These are phyloP conservation scores for Monilinia vaccinii-corymbosi DNA, from an alignment of 2,329 filamentous ascomycete species.

Conservation along the genomic window DNA sequence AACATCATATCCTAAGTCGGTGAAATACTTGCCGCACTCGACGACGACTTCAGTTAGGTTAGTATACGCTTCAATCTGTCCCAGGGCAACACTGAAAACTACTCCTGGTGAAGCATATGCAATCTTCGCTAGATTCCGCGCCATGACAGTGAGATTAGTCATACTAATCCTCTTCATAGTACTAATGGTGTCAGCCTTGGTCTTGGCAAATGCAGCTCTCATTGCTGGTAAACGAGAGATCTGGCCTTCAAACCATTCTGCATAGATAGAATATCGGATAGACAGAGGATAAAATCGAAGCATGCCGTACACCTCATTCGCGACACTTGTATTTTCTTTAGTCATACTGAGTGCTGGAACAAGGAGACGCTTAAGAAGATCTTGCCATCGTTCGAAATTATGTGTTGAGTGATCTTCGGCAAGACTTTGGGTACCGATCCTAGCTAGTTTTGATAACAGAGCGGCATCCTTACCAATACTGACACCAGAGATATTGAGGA, in stretches of 20 bases:
- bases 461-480: conserved; percentile 79
- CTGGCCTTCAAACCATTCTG: conserved; percentile 81
- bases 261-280: conserved; percentile 78
- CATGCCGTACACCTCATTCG: conserved; percentile 79
- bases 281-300: conserved; percentile 69
- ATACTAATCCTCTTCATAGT: conserved; percentile 84
- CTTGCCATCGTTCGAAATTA: conserved; percentile 74
- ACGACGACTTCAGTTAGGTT: conserved; percentile 94
- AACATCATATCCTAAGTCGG: conserved; percentile 84
- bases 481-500: conserved; percentile 78
- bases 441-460: conserved; percentile 72
- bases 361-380: conserved; percentile 74
- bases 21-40: conserved; percentile 90
- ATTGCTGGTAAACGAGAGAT: conserved; percentile 71
- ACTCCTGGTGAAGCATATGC: conserved; percentile 83
- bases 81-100: conserved; percentile 81
- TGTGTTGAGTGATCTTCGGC: conserved; percentile 56
- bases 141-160: conserved; percentile 79
- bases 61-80: conserved; percentile 86
- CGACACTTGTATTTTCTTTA: conserved; percentile 71
- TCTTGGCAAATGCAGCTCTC: conserved; percentile 66
- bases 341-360: conserved; percentile 82
- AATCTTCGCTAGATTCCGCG: conserved; percentile 82
- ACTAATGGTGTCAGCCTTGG: conserved; percentile 70
- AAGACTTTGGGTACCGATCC: conserved; percentile 73